phyloP scores from a whole-genome alignment of 495 filamentous ascomycete species.

The Aspergillus carlsbadensis region DNA sequence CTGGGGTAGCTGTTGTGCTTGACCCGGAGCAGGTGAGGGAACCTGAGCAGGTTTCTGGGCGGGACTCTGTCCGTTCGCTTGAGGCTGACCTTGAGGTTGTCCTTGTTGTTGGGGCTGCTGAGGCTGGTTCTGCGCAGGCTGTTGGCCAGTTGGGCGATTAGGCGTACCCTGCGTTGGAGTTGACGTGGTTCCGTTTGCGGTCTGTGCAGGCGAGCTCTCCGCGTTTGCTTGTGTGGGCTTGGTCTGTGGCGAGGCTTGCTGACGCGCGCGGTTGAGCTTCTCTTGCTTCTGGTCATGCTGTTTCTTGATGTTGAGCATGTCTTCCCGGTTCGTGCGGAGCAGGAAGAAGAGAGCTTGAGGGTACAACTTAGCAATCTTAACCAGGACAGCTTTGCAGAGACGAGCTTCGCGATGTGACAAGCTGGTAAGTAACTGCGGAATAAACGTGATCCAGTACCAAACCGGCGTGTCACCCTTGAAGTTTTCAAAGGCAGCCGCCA shows the following conservation, averaged over 20 bases:
- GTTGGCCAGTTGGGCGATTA: constrained; percentile 33
- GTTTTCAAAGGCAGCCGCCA: constrained; percentile 80
- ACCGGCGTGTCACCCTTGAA: constrained; percentile 94
- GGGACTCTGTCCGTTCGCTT: constrained; percentile 21
- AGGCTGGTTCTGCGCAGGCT: constrained; percentile 30
- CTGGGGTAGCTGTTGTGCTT: constrained; percentile 26
- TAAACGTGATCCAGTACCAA: constrained; percentile 99
- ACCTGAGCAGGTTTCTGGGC: constrained; percentile 19
- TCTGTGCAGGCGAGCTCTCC: constrained; percentile 42
- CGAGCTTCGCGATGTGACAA: constrained; percentile 85
- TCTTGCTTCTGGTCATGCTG: constrained; percentile 77
- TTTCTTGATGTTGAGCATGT: constrained; percentile 90
- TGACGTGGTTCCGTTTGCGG: constrained; percentile 33
- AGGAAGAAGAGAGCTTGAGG: constrained; percentile 95
- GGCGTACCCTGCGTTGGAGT: constrained; percentile 25
- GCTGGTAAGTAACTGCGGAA: constrained; percentile 90
- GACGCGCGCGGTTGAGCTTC: constrained; percentile 46
- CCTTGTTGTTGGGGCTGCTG: constrained; percentile 23
- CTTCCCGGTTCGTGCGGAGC: constrained; percentile 89
- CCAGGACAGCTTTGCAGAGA: constrained; percentile 76
- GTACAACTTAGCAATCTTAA: constrained; percentile 92
- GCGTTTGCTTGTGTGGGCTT: constrained; percentile 56
- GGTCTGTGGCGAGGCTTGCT: constrained; percentile 45
- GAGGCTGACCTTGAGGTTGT: constrained; percentile 26
- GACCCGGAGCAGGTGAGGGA: constrained; percentile 16